Evolutionary conservation across 441 rosid species (phyloP).

Genomic region (Brassica hybrid): DNA sequence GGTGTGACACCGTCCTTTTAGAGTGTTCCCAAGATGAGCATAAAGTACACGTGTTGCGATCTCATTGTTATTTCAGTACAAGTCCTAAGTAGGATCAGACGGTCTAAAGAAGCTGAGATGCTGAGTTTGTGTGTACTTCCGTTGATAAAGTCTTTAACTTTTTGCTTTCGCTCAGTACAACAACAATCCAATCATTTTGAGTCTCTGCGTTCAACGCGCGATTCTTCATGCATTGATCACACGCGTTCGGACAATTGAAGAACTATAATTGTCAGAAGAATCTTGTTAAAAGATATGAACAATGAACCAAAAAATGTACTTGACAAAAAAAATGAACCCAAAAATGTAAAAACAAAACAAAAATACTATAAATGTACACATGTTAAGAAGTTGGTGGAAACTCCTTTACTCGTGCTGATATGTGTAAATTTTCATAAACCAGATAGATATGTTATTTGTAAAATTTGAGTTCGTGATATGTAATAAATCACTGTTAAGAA

Average conservation of each 20-base stretch:
- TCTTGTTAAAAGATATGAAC: slow-evolving; percentile 20
- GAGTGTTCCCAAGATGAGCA: background rate
- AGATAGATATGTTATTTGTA: too few species aligned
- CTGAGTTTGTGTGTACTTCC: slow-evolving; percentile 17
- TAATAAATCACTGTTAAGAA: too few species aligned
- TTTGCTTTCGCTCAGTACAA: slow-evolving; percentile 13
- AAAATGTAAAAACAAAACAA: background rate
- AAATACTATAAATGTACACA: background rate
- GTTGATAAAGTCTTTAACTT: slow-evolving; percentile 12
- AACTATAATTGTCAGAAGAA: slow-evolving; percentile 22
- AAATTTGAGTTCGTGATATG: too few species aligned
- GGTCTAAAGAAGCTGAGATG: slow-evolving; percentile 9
- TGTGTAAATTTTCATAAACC: too few species aligned
- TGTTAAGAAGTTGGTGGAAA: background rate
- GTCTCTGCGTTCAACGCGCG: slow-evolving; percentile 13
- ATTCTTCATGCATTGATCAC: background rate
- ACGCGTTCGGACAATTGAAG: slow-evolving; percentile 16
- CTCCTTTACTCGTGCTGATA: background rate
- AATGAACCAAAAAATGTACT: slow-evolving; percentile 15
- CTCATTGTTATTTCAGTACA: background rate
- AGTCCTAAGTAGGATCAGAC: slow-evolving; percentile 28
- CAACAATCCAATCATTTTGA: slow-evolving; percentile 37
- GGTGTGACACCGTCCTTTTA: slow-evolving; percentile 26
- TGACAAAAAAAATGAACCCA: background rate
- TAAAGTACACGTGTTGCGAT: background rate